Percentiles rank a stretch among this genome's conserved stretches.
phyloP scores from a whole-genome alignment of 805 yeast species.

The Kodamaea kaohsiungensis region DNA sequence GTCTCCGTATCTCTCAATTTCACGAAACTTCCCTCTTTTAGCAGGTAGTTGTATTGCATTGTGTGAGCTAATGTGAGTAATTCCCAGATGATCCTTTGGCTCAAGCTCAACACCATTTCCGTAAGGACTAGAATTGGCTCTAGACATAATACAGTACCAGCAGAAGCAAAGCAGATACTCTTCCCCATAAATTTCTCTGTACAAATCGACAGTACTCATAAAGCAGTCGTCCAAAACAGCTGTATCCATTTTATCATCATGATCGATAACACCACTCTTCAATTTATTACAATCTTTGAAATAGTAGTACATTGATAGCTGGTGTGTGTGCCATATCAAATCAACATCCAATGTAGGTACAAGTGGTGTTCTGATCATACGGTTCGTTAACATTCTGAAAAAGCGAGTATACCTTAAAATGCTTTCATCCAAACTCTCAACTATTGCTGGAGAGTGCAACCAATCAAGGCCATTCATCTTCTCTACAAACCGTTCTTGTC shows the following conservation, averaged over 20 bases:
- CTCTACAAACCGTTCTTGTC: conserved; percentile 25
- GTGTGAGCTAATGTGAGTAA: conserved; percentile 7
- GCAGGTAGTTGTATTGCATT: conserved; percentile 2
- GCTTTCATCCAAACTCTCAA: conserved; percentile 16
- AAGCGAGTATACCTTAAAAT: conserved; percentile 20
- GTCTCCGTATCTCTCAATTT: no score
- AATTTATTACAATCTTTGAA: conserved; percentile 16
- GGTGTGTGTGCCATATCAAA: conserved; percentile 32
- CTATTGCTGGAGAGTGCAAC: conserved; percentile 16
- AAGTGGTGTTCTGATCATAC: conserved; percentile 8
- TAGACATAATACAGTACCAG: conserved; percentile 8
- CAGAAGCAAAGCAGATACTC: conserved; percentile 16
- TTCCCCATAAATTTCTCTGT: conserved; percentile 7
- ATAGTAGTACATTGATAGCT: conserved; percentile 18
- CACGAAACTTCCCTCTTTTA: no score
- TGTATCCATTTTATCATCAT: conserved; percentile 6
- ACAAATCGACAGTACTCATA: conserved; percentile 11
- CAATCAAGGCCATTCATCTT: conserved; percentile 22
- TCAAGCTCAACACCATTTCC: conserved; percentile 3
- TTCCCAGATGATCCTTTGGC: background rate
- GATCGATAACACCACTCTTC: conserved; percentile 13
- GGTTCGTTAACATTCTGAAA: conserved; percentile 5
- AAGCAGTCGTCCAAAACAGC: conserved; percentile 7
- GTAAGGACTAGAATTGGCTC: background rate
- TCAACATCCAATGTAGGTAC: conserved; percentile 32